Evolutionary conservation across 352 stramenopile species (phyloP).

Genomic region (Pythium aphanidermatum): DNA sequence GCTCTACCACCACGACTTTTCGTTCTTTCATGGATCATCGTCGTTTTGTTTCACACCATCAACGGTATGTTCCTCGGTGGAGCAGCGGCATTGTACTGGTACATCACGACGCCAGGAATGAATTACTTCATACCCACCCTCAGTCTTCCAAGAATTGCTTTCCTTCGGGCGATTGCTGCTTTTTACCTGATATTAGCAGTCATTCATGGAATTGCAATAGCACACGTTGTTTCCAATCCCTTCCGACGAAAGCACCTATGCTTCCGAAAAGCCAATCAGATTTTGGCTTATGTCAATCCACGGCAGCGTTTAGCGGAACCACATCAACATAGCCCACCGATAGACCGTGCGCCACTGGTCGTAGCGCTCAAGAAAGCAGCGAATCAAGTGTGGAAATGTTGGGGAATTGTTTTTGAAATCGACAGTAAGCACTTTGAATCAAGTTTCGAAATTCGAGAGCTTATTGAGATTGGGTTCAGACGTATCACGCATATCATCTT

Average conservation of each 20-base stretch:
- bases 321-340: too few species aligned
- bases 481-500: slow-evolving; percentile 14
- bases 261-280: too few species aligned
- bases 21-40: neutral
- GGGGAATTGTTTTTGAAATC: neutral
- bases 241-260: too few species aligned
- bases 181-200: neutral
- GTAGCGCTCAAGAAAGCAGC: too few species aligned
- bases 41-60: neutral
- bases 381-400: too few species aligned
- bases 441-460: slow-evolving; percentile 6
- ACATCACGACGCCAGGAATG: slow-evolving; percentile 10
- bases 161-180: neutral
- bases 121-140: slow-evolving; percentile 2
- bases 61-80: slow-evolving; percentile 1
- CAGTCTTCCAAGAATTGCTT: neutral
- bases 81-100: slow-evolving; percentile 5
- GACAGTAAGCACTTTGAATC: slow-evolving; percentile 7
- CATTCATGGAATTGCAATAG: neutral
- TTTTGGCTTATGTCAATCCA: too few species aligned
- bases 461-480: slow-evolving; percentile 12
- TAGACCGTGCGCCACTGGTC: too few species aligned
- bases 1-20: neutral
- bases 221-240: too few species aligned
- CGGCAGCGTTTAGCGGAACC: too few species aligned